Evolutionary conservation across 2,329 filamentous ascomycete genomes (phyloP), one percentile per base, ranked within the genome.

Genomic region (Colletotrichum liaoningense): DNA sequence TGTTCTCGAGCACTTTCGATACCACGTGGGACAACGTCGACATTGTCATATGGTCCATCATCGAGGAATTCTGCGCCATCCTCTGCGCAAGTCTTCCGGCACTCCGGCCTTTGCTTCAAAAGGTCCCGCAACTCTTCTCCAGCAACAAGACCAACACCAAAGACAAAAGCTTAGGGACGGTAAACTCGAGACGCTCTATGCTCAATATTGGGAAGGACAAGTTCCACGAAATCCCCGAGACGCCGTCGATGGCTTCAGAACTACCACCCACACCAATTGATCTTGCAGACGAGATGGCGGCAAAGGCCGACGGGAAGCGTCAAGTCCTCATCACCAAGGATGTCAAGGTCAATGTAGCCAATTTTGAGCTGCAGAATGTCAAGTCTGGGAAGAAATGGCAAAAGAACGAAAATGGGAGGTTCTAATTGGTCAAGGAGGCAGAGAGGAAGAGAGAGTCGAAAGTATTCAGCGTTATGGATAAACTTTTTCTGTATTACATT

Each of bases 31-130:
- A 78, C 56, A 78, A 79, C 55, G 78, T 80, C 52, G 78, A 81
- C 55, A 73, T 81, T 5, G 75, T 81, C 1, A 78, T 80, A 28
- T 83, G 81, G 81, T 80, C 79, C 26, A 73, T 78, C 14, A 78
- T 81, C 49, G 80, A 82, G 69, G 75, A 75, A 19, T 78, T 78
- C 54, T 77, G 79, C 9, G 85, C 83, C 14, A 85, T 87, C n/a
- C 79, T 81, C 35, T 85, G 80, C 7, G 85, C 84, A 56, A 86
- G 84, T 63, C 82, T 86, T 1, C 80, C 80, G 5, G 81, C 84
- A 19, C 83, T 80, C 3, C 85, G 83, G 0, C 86, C 82, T 14
- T 82, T 86, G 24, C 70, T 82, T 5, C 74, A 77, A n/a, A 74
- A 76, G 54, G 60, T 72, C 4, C 62, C 63, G 5, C 11, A 24